These are phyloP conservation scores for Beauveria sp. DNA, from an alignment of 2,329 filamentous ascomycete genomes.

Conservation along the genomic window DNA sequence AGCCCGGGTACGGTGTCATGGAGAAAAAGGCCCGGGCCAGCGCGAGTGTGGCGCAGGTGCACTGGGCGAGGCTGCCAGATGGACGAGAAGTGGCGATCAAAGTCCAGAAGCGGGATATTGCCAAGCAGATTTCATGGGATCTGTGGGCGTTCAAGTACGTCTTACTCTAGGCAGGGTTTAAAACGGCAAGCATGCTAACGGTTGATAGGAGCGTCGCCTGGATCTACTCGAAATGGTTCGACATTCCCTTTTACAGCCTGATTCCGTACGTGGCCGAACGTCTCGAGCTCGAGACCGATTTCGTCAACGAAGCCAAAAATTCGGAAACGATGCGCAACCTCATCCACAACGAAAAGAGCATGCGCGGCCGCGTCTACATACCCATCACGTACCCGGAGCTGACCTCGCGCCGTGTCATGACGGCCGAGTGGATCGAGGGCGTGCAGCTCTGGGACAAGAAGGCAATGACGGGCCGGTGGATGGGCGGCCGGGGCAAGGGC, in stretches of 20 bases:
- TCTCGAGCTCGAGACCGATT: conserved; percentile 90
- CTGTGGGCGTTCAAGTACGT: conserved; percentile 84
- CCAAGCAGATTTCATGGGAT: conserved; percentile 86
- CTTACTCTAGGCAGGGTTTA: not conserved
- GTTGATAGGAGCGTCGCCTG: conserved; percentile 60
- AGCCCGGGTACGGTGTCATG: conserved; percentile 59
- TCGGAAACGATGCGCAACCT: conserved; percentile 74
- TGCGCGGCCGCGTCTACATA: conserved; percentile 79
- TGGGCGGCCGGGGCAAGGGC: conserved; percentile 66
- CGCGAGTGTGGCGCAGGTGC: conserved; percentile 92
- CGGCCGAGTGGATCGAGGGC: conserved; percentile 96
- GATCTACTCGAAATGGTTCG: conserved; percentile 81
- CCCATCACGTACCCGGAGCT: conserved; percentile 78
- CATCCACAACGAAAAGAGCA: conserved; percentile 64
- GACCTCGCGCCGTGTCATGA: conserved; percentile 76
- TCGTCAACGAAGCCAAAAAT: conserved; percentile 84
- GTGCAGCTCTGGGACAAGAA: conserved; percentile 89
- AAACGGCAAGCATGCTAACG: conserved; percentile 12
- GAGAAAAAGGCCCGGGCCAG: conserved; percentile 59
- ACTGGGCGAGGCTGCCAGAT: conserved; percentile 82
- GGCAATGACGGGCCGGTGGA: conserved; percentile 68
- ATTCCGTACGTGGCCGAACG: conserved; percentile 91
- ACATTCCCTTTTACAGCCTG: conserved; percentile 83
- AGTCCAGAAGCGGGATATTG: conserved; percentile 93
- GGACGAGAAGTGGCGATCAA: conserved; percentile 92